These are phyloP conservation scores for Ascochyta clinopodiicola DNA, from an alignment of 2,329 filamentous ascomycete species.

Conservation along the genomic window DNA sequence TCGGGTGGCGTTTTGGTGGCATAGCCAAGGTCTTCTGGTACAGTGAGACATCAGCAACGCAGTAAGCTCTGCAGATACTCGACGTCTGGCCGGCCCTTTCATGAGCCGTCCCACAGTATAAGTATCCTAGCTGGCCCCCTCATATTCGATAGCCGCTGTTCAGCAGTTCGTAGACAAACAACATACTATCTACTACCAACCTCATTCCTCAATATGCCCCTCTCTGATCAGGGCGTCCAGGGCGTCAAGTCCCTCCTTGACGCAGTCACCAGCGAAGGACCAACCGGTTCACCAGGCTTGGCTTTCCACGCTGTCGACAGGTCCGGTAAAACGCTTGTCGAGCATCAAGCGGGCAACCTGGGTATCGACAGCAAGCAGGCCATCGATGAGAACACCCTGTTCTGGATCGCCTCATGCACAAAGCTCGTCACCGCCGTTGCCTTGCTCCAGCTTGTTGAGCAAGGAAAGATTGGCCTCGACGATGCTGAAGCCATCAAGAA, in stretches of 20 bases:
- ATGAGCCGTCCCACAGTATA: conserved; percentile 1
- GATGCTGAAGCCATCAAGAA: conserved; percentile 43
- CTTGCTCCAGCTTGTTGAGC: conserved; percentile 46
- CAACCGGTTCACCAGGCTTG: conserved; percentile 50
- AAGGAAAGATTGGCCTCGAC: conserved; percentile 46
- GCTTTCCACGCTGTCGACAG: conserved; percentile 56
- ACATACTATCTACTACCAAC: background rate
- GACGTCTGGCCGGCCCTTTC: background rate
- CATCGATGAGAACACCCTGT: conserved; percentile 67
- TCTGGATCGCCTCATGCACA: conserved; percentile 64
- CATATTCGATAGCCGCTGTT: background rate
- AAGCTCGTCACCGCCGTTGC: conserved; percentile 47
- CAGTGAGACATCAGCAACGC: background rate
- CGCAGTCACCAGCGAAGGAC: conserved; percentile 31
- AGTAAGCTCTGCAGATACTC: background rate
- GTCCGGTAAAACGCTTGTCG: conserved; percentile 51
- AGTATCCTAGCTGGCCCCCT: conserved; percentile 7
- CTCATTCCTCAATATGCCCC: conserved; percentile 32
- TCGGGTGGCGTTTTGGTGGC: background rate
- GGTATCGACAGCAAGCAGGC: conserved; percentile 52
- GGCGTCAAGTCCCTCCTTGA: conserved; percentile 48
- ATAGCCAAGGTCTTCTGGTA: background rate
- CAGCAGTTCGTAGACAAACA: conserved; percentile 1
- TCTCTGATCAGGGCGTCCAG: conserved; percentile 36
- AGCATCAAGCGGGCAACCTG: conserved; percentile 52